phyloP scores from a whole-genome alignment of 495 filamentous ascomycete genomes.

The Acidomyces sp. region DNA sequence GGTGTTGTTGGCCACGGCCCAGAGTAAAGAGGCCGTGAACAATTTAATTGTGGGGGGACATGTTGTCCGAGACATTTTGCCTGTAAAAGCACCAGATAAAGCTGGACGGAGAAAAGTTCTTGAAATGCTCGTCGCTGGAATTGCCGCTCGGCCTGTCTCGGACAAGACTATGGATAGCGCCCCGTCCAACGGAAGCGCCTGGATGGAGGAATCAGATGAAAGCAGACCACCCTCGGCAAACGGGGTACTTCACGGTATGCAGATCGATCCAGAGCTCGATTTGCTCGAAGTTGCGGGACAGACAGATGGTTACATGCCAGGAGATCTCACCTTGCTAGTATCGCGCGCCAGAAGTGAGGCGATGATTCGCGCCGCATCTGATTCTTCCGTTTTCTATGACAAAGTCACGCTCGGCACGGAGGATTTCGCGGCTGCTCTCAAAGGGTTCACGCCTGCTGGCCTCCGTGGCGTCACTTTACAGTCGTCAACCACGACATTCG shows the following conservation, averaged over 20 bases:
- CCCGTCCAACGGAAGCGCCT: slow-evolving; percentile 35
- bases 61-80: slow-evolving; percentile 38
- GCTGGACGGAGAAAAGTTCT: slow-evolving; percentile 72
- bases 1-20: slow-evolving; percentile 78
- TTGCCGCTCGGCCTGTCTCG: slow-evolving; percentile 32
- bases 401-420: slow-evolving; percentile 41
- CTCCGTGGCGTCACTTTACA: slow-evolving; percentile 89
- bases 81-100: slow-evolving; percentile 78
- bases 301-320: slow-evolving; percentile 96
- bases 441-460: slow-evolving; percentile 87
- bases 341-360: slow-evolving; percentile 83
- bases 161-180: slow-evolving; percentile 20
- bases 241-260: slow-evolving; percentile 44
- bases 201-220: slow-evolving; percentile 54
- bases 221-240: slow-evolving; percentile 37
- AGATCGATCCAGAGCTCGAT: slow-evolving; percentile 63
- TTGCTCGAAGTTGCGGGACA: slow-evolving; percentile 83
- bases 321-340: slow-evolving; percentile 74
- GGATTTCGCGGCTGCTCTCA: slow-evolving; percentile 73
- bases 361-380: slow-evolving; percentile 58
- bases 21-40: slow-evolving; percentile 62
- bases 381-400: slow-evolving; percentile 17
- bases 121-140: slow-evolving; percentile 48
- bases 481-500: slow-evolving; percentile 73
- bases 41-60: slow-evolving; percentile 29